Conservation (phyloP, 768 basidiomycete species). For the Pisolithus sp. region DNA sequence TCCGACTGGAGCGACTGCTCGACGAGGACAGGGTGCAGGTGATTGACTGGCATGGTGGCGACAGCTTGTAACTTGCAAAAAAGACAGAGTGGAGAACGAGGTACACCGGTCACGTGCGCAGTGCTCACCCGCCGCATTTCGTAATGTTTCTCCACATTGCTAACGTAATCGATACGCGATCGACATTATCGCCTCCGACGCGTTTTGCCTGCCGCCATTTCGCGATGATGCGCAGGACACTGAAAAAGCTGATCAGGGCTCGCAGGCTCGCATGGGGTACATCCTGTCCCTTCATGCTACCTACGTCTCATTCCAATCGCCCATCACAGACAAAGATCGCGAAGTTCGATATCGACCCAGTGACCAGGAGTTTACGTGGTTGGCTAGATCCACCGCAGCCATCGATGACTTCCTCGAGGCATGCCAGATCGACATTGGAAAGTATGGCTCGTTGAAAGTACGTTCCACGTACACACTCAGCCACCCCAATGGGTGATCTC, state of each 20-base stretch:
- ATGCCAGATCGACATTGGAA: neutral
- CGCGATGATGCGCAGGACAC: too few species aligned
- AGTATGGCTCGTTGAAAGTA: too few species aligned
- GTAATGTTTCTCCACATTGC: too few species aligned
- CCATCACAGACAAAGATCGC: neutral
- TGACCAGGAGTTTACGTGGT: neutral
- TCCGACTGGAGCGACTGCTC: conserved; percentile 17
- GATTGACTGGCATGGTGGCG: conserved; percentile 10
- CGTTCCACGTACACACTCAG: too few species aligned
- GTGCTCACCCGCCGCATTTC: neutral
- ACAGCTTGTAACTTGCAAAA: neutral
- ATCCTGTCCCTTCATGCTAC: neutral
- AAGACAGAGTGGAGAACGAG: neutral
- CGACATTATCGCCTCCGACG: too few species aligned
- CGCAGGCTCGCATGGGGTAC: neutral
- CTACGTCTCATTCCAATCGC: neutral
- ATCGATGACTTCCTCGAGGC: neutral
- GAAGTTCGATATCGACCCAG: neutral
- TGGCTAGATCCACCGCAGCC: neutral
- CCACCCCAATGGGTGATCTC: too few species aligned
- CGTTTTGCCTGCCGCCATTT: too few species aligned
- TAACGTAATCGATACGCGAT: too few species aligned
- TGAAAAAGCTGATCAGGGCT: too few species aligned
- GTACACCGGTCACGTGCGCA: neutral
- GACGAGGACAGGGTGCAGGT: conserved; percentile 9